Evolutionary conservation across 2,329 filamentous ascomycete species (phyloP).

Genomic region (Fusarium siculi): DNA sequence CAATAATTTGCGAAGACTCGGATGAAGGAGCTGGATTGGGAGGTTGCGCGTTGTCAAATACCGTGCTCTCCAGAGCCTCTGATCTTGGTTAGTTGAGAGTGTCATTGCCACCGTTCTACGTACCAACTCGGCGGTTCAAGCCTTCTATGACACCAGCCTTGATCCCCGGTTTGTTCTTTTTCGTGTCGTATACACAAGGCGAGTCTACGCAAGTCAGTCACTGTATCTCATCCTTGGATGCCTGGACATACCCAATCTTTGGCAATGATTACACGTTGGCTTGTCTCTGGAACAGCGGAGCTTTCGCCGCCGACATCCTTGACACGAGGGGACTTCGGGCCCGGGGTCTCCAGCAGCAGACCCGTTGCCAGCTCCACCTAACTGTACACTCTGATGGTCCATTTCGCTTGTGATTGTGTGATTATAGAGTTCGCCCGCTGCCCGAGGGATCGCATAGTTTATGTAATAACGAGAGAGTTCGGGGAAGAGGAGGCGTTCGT

Average conservation of each 20-base stretch:
- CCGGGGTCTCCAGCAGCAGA: neutral
- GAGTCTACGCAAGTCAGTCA: slow-evolving; percentile 12
- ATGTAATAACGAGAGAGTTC: neutral
- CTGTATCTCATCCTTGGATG: accelerated
- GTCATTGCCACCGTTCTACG: neutral
- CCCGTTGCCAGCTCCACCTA: neutral
- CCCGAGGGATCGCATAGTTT: slow-evolving; percentile 18
- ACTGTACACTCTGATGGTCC: neutral
- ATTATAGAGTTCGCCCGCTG: slow-evolving; percentile 23
- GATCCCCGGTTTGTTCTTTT: slow-evolving; percentile 31
- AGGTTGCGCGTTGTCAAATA: neutral
- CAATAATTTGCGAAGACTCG: slow-evolving; percentile 24
- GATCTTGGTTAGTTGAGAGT: neutral
- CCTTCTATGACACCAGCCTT: slow-evolving; percentile 31
- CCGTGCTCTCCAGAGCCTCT: slow-evolving; percentile 33
- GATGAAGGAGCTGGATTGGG: neutral
- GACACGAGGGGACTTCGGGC: slow-evolving; percentile 30
- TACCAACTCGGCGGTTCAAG: slow-evolving; percentile 29
- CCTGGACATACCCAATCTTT: slow-evolving; percentile 15
- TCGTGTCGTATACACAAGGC: slow-evolving; percentile 24
- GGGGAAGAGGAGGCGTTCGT: neutral
- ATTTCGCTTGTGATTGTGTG: neutral
- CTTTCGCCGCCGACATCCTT: slow-evolving; percentile 38
- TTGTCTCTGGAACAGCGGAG: slow-evolving; percentile 36
- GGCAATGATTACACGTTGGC: slow-evolving; percentile 36